Base-by-base conservation (phyloP, 805 yeast genomes). In the Zygosaccharomyces bailii region DNA sequence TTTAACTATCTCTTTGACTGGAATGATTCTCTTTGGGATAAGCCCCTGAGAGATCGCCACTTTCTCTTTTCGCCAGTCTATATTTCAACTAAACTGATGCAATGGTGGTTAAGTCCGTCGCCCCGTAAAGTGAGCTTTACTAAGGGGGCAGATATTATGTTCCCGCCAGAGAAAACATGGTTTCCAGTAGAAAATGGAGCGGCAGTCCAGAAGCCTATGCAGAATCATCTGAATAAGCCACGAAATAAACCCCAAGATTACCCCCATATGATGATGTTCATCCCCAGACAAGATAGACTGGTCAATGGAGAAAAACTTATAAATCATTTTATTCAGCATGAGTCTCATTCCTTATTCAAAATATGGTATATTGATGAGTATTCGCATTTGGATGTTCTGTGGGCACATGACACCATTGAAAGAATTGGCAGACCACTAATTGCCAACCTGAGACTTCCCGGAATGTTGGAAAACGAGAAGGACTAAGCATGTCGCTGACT, bases 1-100 rank as follows among this genome's bases (percentile, higher is more conserved):
- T 90, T 91, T 70, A 85, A 85, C 59, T 91, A 78, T 57, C 67
- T 91, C 47, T 87, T 91, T 61, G 86, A 84, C 43, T 93, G 98
- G 98, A 79, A 76, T 58, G 95, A 88, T 55, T 62, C 63, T 10
- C 70, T 84, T 21, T 93, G 97, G 84, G 85, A 89, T 59, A 70
- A 66, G 19, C 67, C 73, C 20, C 67, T 87, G 18, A 72, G 91
- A 55, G 76, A 78, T 49, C 72, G 90, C 25, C 88, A 86, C 65
- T 89, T 91, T 51, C 65, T 90, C 4, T 90, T 88, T 61, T 84
- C 95, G 2, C 96, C 96, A 0, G 86, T 85, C 4, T 85, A 78
- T 61, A 84, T 90, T 11, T 82, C 95, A 19, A 74, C 88, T 1
- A 79, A 80, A 51, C 70, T 86, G 45, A 89, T 91, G 96, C 74